Conservation (phyloP, 1,284 basidiomycete genomes). For the Sanghuangporus baumii region DNA sequence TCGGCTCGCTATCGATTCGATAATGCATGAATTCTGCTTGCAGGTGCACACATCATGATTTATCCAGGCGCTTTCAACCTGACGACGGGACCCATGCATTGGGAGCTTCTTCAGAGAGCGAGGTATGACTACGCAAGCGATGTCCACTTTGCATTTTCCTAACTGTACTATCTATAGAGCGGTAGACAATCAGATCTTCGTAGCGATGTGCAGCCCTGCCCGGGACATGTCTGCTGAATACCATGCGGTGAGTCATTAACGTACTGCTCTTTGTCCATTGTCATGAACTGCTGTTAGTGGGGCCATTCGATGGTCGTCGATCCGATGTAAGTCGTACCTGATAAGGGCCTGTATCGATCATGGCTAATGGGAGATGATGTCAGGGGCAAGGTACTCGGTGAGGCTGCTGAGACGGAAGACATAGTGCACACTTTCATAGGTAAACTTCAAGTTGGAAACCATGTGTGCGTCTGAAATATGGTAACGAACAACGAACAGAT, state of each 20-base stretch:
- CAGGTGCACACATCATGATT: constrained; percentile 85
- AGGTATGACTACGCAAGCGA: constrained; percentile 42
- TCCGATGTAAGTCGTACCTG: constrained; percentile 61
- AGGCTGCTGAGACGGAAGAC: constrained; percentile 76
- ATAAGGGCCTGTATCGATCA: neutral
- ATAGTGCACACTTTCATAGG: constrained; percentile 82
- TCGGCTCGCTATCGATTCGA: neutral
- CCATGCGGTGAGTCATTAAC: constrained; percentile 64
- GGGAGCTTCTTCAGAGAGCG: constrained; percentile 88
- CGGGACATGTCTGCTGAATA: constrained; percentile 78
- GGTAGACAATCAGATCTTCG: constrained; percentile 93
- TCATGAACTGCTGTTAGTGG: constrained; percentile 46
- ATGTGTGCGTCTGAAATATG: constrained; percentile 10
- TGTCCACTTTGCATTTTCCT: neutral
- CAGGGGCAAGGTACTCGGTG: constrained; percentile 78
- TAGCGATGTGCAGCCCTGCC: constrained; percentile 94
- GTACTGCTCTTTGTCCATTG: neutral
- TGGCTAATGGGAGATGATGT: neutral
- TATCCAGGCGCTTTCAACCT: constrained; percentile 90
- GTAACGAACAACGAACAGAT: constrained; percentile 42
- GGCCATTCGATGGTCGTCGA: constrained; percentile 88
- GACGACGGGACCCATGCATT: constrained; percentile 94
- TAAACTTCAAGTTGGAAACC: constrained; percentile 34
- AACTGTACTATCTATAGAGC: constrained; percentile 49
- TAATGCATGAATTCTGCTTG: neutral